Evolutionary conservation across 129 eudicot species (phyloP).

Genomic region (sunflower (Helianthus annuus)): DNA sequence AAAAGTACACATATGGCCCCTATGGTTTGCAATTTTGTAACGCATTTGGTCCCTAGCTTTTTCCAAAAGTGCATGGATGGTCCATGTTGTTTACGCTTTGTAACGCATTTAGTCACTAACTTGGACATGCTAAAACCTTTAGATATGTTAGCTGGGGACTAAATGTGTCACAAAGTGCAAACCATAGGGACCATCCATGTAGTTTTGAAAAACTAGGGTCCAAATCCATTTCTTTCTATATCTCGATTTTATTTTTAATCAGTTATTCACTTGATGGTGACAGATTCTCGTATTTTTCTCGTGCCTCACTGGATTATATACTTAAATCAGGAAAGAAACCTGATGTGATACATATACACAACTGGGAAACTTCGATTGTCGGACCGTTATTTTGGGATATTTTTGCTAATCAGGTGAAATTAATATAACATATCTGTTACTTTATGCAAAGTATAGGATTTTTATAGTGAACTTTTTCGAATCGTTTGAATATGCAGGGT

Average conservation of each 20-base stretch:
- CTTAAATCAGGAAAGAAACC: constrained; percentile 71
- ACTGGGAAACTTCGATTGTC: constrained; percentile 71
- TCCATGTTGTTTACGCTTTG: too few relatives aligned
- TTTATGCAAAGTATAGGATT: not conserved
- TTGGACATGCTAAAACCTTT: too few relatives aligned
- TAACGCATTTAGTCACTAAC: too few relatives aligned
- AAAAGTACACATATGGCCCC: too few relatives aligned
- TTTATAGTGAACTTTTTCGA: not conserved
- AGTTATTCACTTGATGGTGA: constrained; percentile 28
- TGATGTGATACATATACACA: constrained; percentile 67
- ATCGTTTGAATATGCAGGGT: constrained; percentile 41
- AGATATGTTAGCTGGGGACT: too few relatives aligned
- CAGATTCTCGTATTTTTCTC: constrained; percentile 74
- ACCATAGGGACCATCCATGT: too few relatives aligned
- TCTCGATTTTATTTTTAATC: constrained; percentile 10
- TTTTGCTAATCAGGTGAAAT: constrained; percentile 65
- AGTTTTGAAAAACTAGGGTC: too few relatives aligned
- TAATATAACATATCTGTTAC: not conserved
- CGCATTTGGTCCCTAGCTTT: too few relatives aligned
- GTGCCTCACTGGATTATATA: constrained; percentile 72
- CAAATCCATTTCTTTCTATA: not conserved
- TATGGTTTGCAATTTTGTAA: too few relatives aligned
- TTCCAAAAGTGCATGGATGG: too few relatives aligned
- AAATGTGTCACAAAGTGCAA: too few relatives aligned
- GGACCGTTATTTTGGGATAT: constrained; percentile 77